These are phyloP conservation scores for Venturia oleaginea DNA, from an alignment of 2,329 filamentous ascomycete genomes.

Conservation along the genomic window DNA sequence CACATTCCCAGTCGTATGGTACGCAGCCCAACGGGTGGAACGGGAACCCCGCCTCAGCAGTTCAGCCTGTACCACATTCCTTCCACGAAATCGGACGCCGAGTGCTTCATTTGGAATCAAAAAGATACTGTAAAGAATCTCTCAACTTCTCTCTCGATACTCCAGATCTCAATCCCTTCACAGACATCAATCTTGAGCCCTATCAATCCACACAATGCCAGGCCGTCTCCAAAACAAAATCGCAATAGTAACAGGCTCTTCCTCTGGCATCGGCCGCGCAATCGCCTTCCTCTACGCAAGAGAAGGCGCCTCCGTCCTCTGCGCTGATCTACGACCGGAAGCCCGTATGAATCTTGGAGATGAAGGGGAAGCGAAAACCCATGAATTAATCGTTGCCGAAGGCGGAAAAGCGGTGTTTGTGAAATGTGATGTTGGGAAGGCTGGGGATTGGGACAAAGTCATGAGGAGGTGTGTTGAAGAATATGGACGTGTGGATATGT, in stretches of 20 bases:
- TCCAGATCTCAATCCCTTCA: not conserved
- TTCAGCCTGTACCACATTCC: not conserved
- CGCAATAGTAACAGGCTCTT: constrained; percentile 8
- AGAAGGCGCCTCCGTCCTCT: constrained; percentile 26
- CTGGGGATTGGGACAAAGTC: constrained; percentile 19
- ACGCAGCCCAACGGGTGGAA: not conserved
- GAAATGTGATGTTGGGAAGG: constrained; percentile 25
- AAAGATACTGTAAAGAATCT: not conserved
- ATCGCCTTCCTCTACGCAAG: constrained; percentile 20
- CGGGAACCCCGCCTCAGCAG: not conserved
- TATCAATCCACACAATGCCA: not conserved
- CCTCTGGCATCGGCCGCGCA: not conserved
- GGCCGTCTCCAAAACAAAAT: constrained; percentile 3
- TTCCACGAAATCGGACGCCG: not conserved
- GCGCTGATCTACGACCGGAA: constrained; percentile 23
- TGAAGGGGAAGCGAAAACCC: constrained; percentile 22
- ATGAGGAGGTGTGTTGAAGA: constrained; percentile 18
- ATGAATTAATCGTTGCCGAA: constrained; percentile 23
- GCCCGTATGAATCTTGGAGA: constrained; percentile 16
- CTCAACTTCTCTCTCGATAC: not conserved
- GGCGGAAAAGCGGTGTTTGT: constrained; percentile 29
- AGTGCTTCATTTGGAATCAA: not conserved
- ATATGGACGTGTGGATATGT: constrained; percentile 18
- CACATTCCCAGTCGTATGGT: not conserved
- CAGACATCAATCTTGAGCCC: not conserved